Evolutionary conservation across 805 yeast species (phyloP), one percentile per base, ranked within the genome.

Genomic region (Saccharomycopsis olivae): DNA sequence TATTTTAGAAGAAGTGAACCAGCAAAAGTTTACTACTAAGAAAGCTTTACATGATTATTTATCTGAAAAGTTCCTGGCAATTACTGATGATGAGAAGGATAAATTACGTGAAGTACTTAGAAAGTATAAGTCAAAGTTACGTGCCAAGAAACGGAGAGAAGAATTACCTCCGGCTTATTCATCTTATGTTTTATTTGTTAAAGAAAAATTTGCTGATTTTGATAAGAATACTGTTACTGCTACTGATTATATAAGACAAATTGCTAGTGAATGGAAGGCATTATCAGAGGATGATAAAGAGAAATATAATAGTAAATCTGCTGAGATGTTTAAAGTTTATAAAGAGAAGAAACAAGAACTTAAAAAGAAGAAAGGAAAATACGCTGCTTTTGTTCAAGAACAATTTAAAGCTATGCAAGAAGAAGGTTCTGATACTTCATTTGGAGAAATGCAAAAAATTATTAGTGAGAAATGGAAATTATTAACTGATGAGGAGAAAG

Each of bases 211-310:
- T 13, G 29, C 23, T 8, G 19, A 16, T 13, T 23, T 27, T 13
- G 20, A 16, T 10, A 25, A 29, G 10, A 14, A 27, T 9, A 29
- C 21, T 14, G 32, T 15, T 4, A 16, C 15, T 20, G 38, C 25
- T 8, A 29, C 23, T 5, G 15, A 24, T 11, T 20, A 19, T 23
- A 25, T 39, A 17, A 43, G 33, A 24, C 21, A 11, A 14, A 21
- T 43, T 25, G 42, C 46, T 21, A 31, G 21, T 10, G 17, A 38
- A 18, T 43, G 46, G 46, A 38, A 33, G 9, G 28, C 16, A 4
- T 28, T 39, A 31, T 13, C 43, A 4, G 43, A 32, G 18, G 25
- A 15, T 5, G 43, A 39, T n/a, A 43, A 39, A 25, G 32, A 31
- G n/a, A 15, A 5, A 4, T 43, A 35, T 29, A 17, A 35, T 13